These are phyloP conservation scores for Populus deltoides DNA, from an alignment of 345 rosid species.

Conservation along the genomic window DNA sequence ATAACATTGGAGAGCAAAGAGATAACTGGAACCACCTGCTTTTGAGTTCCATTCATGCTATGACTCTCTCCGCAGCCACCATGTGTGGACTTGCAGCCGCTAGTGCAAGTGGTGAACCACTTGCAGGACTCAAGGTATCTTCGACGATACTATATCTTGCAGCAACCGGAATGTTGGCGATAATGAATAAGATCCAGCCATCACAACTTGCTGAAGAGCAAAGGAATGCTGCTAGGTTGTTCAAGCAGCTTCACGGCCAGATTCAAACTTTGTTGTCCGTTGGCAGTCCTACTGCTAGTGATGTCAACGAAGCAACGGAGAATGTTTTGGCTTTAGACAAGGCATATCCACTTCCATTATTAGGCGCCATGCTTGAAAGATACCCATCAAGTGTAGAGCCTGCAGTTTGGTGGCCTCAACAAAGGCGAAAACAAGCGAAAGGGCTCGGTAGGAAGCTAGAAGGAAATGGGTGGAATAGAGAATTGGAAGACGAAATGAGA, in stretches of 20 bases:
- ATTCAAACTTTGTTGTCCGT: conserved; percentile 28
- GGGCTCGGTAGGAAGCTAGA: not conserved
- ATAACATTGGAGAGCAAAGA: conserved; percentile 48
- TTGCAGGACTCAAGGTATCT: conserved; percentile 33
- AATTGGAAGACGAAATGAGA: conserved; percentile 45
- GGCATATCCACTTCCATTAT: conserved; percentile 57
- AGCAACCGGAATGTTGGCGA: conserved; percentile 37
- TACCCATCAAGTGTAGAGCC: conserved; percentile 46
- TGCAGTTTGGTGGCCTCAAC: conserved; percentile 51
- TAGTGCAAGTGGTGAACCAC: conserved; percentile 10
- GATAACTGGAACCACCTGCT: conserved; percentile 55
- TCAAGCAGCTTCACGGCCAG: conserved; percentile 44
- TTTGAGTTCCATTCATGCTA: conserved; percentile 41
- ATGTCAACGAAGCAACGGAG: conserved; percentile 43
- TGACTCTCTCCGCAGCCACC: conserved; percentile 48
- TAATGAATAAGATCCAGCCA: conserved; percentile 53
- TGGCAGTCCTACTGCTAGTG: conserved; percentile 21
- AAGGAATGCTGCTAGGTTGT: conserved; percentile 48
- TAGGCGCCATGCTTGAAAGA: conserved; percentile 50
- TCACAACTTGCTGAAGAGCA: conserved; percentile 65
- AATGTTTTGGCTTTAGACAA: conserved; percentile 47
- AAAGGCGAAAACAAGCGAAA: not conserved
- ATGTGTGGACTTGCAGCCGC: conserved; percentile 41
- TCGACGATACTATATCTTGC: conserved; percentile 40
- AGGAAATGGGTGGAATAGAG: conserved; percentile 41